Evolutionary conservation across 73 alveolate genomes (phyloP).

Genomic region (Blepharisma japonicum): DNA sequence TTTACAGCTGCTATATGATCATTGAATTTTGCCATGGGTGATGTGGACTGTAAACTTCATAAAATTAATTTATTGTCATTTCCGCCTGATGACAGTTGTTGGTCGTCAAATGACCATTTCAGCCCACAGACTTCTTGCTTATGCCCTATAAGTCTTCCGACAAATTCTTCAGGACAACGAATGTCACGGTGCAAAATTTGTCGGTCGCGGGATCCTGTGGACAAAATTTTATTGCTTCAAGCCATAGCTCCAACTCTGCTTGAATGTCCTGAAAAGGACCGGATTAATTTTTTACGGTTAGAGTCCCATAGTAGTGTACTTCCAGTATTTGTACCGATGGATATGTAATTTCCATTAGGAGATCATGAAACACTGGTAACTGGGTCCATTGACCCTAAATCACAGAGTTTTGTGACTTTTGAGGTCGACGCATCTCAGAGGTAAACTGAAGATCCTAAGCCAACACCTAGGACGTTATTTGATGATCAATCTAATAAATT

Average conservation of each 20-base stretch:
- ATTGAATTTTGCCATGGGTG: constrained; percentile 75
- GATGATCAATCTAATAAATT: constrained; percentile 97
- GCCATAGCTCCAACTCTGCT: constrained; percentile 97
- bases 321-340: constrained; percentile 44
- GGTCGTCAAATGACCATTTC: constrained; percentile 97
- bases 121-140: constrained; percentile 86
- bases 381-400: constrained; percentile 75
- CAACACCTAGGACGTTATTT: constrained; percentile 83
- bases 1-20: constrained; percentile 98
- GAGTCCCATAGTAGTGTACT: constrained; percentile 79
- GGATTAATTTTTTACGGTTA: constrained; percentile 51
- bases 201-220: constrained; percentile 92
- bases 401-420: constrained; percentile 86
- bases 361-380: constrained; percentile 92
- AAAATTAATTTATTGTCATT: constrained; percentile 96
- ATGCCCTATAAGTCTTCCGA: constrained; percentile 22
- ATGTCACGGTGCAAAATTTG: constrained; percentile 87
- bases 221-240: constrained; percentile 82
- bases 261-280: constrained; percentile 85
- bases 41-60: constrained; percentile 76
- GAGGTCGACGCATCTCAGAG: constrained; percentile 74
- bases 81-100: constrained; percentile 98
- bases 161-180: constrained; percentile 47
- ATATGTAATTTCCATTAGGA: constrained; percentile 58
- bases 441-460: constrained; percentile 69